phyloP scores from a whole-genome alignment of 2,329 filamentous ascomycete genomes.

The Colletotrichum orbiculare region DNA sequence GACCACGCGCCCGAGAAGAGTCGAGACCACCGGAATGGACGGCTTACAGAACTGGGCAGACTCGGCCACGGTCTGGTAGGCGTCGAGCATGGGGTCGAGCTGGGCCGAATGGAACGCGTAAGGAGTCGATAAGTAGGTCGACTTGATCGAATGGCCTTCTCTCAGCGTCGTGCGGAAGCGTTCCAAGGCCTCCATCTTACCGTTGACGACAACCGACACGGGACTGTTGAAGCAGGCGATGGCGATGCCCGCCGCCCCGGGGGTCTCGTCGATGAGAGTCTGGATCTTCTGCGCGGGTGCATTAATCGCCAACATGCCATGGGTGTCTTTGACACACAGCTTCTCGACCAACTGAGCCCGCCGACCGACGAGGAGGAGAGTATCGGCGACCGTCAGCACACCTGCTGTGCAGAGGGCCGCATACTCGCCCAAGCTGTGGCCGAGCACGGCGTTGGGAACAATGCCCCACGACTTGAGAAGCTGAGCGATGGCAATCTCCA shows the following conservation, averaged over 20 bases:
- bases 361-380: conserved; percentile 43
- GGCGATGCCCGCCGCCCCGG: too few relatives aligned
- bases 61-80: conserved; percentile 55
- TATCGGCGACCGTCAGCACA: conserved; percentile 44
- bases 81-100: conserved; percentile 54
- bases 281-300: too few relatives aligned
- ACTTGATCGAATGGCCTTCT: background rate
- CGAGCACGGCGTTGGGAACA: conserved; percentile 20
- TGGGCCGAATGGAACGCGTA: conserved; percentile 52
- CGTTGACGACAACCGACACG: too few relatives aligned
- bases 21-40: background rate
- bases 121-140: conserved; percentile 44
- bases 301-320: too few relatives aligned
- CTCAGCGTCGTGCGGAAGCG: too few relatives aligned
- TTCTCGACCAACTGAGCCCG: conserved; percentile 41
- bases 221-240: too few relatives aligned
- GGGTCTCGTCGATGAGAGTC: too few relatives aligned
- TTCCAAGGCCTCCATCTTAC: too few relatives aligned
- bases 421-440: conserved; percentile 55
- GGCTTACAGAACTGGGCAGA: background rate
- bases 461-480: too few relatives aligned
- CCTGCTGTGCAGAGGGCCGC: conserved; percentile 51
- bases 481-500: too few relatives aligned
- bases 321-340: too few relatives aligned
- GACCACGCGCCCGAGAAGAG: background rate